Evolutionary conservation across 139 green algal genomes (phyloP).

Genomic region (Limnomonas spitsbergensis): DNA sequence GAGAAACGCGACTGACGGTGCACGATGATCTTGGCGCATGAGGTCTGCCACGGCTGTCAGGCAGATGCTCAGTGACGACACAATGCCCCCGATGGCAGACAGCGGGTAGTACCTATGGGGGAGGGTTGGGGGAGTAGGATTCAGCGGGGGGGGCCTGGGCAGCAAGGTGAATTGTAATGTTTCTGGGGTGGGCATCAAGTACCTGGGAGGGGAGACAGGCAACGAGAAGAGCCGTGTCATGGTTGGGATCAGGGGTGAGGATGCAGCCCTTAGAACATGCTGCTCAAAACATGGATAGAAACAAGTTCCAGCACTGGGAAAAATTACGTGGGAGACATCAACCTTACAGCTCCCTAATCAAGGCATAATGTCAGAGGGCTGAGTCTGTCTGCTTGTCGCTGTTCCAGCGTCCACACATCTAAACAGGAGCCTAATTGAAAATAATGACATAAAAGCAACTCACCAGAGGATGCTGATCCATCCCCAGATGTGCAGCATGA

Average conservation of each 20-base stretch:
- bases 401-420: not conserved
- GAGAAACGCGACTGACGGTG: conserved; percentile 17
- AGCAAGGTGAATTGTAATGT: too few species aligned
- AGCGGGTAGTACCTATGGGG: conserved; percentile 50
- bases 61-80: conserved; percentile 48
- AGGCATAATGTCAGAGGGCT: too few species aligned
- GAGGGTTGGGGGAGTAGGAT: too few species aligned
- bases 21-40: conserved; percentile 25
- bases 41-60: conserved; percentile 30
- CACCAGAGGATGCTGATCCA: conserved; percentile 26
- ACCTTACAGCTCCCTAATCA: too few species aligned
- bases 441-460: not conserved
- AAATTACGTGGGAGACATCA: not conserved
- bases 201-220: not conserved
- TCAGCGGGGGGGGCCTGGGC: too few species aligned
- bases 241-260: not conserved
- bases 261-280: too few species aligned
- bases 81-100: conserved; percentile 38
- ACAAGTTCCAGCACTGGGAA: too few species aligned
- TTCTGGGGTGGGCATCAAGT: not conserved
- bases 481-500: conserved; percentile 19
- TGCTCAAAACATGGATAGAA: too few species aligned
- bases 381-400: too few species aligned
- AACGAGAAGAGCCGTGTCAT: not conserved
- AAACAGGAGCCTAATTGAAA: not conserved